phyloP scores from a whole-genome alignment of 164 flowering plant genomes.

The Cinnamomum chago region DNA sequence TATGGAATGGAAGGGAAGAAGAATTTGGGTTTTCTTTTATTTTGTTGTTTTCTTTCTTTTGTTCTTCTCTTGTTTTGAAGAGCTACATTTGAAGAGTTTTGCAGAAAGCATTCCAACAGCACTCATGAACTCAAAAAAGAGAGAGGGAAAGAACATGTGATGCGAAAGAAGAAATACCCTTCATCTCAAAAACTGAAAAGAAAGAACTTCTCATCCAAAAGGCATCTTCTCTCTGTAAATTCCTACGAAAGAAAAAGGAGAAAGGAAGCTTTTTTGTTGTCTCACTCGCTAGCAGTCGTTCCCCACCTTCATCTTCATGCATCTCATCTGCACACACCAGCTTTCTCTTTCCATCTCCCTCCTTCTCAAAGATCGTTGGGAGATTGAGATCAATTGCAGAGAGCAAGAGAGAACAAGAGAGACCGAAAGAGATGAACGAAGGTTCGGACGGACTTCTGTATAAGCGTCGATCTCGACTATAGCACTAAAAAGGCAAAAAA shows the following conservation, averaged over 20 bases:
- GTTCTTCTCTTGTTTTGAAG: constrained; percentile 20
- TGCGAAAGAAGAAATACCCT: constrained; percentile 7
- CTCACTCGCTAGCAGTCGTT: constrained; percentile 1
- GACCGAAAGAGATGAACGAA: too few relatives aligned
- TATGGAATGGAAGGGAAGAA: neutral
- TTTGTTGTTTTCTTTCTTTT: constrained; percentile 3
- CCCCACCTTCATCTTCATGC: too few relatives aligned
- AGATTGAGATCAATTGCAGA: too few relatives aligned
- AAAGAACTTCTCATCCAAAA: constrained; percentile 1
- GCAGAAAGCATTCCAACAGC: constrained; percentile 11
- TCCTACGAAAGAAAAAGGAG: too few relatives aligned
- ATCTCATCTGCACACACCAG: too few relatives aligned
- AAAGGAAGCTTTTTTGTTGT: constrained; percentile 18
- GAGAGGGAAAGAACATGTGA: constrained; percentile 3
- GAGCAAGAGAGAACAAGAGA: too few relatives aligned
- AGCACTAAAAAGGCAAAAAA: too few relatives aligned
- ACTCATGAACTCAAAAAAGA: neutral
- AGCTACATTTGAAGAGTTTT: constrained; percentile 15
- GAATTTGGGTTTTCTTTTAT: constrained; percentile 14
- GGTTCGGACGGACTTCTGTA: too few relatives aligned
- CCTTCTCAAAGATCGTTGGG: too few relatives aligned
- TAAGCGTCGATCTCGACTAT: too few relatives aligned
- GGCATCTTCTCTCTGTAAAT: too few relatives aligned
- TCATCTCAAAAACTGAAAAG: neutral
- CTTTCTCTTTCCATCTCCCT: too few relatives aligned